Percentiles rank a stretch among this genome's conserved stretches.
Conservation (phyloP, 176 grass and related monocot genomes). For the Carex cristatella region DNA sequence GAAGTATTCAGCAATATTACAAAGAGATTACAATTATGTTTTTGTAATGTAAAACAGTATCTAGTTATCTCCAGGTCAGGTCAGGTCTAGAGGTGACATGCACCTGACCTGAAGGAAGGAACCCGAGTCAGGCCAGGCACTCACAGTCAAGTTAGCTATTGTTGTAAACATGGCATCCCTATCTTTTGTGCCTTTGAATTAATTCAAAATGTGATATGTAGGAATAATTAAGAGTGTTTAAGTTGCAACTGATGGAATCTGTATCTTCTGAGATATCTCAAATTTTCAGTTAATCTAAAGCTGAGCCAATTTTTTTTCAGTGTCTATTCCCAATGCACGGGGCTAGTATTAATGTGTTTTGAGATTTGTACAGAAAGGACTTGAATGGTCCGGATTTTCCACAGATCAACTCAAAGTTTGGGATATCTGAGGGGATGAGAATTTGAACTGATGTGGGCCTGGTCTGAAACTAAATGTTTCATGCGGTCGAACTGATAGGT, state of each 20-base stretch:
- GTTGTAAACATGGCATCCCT: background rate
- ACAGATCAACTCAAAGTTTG: too few species aligned
- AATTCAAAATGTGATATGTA: background rate
- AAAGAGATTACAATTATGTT: background rate
- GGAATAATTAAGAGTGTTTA: background rate
- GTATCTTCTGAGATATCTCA: too few species aligned
- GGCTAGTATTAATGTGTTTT: too few species aligned
- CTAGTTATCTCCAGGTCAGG: constrained; percentile 1
- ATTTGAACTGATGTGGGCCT: background rate
- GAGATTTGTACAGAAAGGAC: too few species aligned
- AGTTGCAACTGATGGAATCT: background rate
- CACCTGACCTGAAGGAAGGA: background rate
- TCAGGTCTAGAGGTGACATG: background rate
- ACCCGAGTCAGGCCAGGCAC: background rate
- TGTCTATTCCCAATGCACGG: too few species aligned
- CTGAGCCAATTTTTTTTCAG: too few species aligned
- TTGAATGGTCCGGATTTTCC: too few species aligned
- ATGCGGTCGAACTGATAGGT: background rate
- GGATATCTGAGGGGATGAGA: too few species aligned
- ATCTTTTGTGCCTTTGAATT: background rate
- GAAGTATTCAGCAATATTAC: background rate
- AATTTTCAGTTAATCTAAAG: too few species aligned
- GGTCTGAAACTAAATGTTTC: background rate
- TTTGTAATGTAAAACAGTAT: background rate
- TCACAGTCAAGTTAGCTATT: background rate